Conservation (phyloP, 2,329 filamentous ascomycete genomes). For the Epichloe hybrida region DNA sequence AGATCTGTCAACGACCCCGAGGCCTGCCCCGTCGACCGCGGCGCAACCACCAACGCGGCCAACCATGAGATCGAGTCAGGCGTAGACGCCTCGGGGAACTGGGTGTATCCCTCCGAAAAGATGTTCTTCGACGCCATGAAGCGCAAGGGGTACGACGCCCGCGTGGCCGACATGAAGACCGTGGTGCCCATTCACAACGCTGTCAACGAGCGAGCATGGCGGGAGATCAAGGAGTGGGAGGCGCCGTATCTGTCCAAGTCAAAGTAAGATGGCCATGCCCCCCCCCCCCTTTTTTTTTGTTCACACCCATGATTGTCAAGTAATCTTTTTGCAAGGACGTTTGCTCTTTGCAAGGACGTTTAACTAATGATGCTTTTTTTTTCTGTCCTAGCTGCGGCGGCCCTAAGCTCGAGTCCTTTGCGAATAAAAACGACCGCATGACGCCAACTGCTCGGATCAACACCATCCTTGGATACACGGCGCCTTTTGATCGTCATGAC, state of each 20-base stretch:
- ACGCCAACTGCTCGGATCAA: slow-evolving; percentile 77
- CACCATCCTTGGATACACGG: slow-evolving; percentile 71
- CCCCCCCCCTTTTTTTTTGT: background rate
- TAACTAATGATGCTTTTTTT: background rate
- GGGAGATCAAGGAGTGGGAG: slow-evolving; percentile 85
- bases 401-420: slow-evolving; percentile 72
- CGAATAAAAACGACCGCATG: slow-evolving; percentile 54
- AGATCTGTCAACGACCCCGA: slow-evolving; percentile 33
- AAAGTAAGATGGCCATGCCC: slow-evolving; percentile 28
- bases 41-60: slow-evolving; percentile 49
- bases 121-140: slow-evolving; percentile 98
- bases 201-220: slow-evolving; percentile 93
- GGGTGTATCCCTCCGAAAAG: slow-evolving; percentile 92
- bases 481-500: slow-evolving; percentile 91
- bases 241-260: slow-evolving; percentile 45
- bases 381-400: slow-evolving; percentile 42
- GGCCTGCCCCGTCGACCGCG: slow-evolving; percentile 26
- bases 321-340: too few relatives aligned
- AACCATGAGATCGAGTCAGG: slow-evolving; percentile 73
- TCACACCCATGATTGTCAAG: too few relatives aligned
- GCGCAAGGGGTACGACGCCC: slow-evolving; percentile 65
- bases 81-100: slow-evolving; percentile 64
- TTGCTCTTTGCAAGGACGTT: too few relatives aligned
- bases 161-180: slow-evolving; percentile 66
- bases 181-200: slow-evolving; percentile 98